These are phyloP conservation scores for Bjerkandera adusta DNA, from an alignment of 1,284 basidiomycete genomes.

Conservation along the genomic window DNA sequence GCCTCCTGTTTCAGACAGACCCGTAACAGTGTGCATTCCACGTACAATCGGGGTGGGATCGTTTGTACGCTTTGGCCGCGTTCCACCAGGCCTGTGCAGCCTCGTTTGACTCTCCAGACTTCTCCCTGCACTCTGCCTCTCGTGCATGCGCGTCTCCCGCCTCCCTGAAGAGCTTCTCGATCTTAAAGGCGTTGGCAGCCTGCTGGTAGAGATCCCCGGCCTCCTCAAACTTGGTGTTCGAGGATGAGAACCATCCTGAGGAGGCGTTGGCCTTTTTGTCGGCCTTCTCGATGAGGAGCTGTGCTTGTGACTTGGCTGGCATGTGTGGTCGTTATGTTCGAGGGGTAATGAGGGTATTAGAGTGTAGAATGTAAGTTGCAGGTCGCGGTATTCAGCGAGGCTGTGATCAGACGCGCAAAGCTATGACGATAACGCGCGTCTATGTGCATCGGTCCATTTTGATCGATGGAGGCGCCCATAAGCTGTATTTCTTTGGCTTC, in stretches of 20 bases:
- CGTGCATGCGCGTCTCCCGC: slow-evolving; percentile 86
- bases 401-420: neutral
- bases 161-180: slow-evolving; percentile 90
- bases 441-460: slow-evolving; percentile 3
- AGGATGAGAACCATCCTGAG: slow-evolving; percentile 83
- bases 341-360: slow-evolving; percentile 9
- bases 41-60: slow-evolving; percentile 80
- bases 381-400: neutral
- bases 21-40: slow-evolving; percentile 8
- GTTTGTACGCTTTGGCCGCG: slow-evolving; percentile 92
- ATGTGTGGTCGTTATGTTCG: slow-evolving; percentile 27
- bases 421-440: slow-evolving; percentile 6
- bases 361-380: neutral
- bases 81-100: slow-evolving; percentile 98
- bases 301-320: slow-evolving; percentile 60
- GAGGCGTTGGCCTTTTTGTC: slow-evolving; percentile 90
- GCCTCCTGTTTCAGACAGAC: neutral
- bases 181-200: slow-evolving; percentile 94
- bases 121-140: slow-evolving; percentile 90
- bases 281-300: slow-evolving; percentile 77
- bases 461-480: slow-evolving; percentile 2
- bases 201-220: slow-evolving; percentile 93
- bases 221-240: slow-evolving; percentile 84
- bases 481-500: neutral
- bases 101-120: slow-evolving; percentile 83